A percentile compares a stretch with the other conserved stretches of the same genome.
These are phyloP conservation scores for Saksenaea oblongispora DNA, from an alignment of 371 early-diverging fungal genomes.

Conservation along the genomic window DNA sequence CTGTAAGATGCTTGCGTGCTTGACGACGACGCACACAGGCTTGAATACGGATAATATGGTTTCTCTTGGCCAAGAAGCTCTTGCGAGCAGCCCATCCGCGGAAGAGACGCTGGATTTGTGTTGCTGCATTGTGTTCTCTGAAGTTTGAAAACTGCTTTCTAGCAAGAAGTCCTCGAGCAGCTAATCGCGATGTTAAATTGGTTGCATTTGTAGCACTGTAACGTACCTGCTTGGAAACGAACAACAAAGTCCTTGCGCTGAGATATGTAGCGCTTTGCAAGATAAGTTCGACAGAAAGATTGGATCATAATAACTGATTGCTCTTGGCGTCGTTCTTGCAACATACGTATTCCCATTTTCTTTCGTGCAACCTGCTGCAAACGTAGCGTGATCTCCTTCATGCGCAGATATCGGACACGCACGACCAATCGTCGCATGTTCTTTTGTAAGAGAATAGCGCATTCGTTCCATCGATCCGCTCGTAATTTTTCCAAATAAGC, in stretches of 20 bases:
- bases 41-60: conserved; percentile 75
- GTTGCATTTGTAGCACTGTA: conserved; percentile 7
- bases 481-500: conserved; percentile 91
- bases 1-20: conserved; percentile 65
- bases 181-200: conserved; percentile 1
- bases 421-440: conserved; percentile 79
- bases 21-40: conserved; percentile 72
- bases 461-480: conserved; percentile 76
- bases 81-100: conserved; percentile 68
- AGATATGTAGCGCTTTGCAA: conserved; percentile 59
- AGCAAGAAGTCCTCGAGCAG: conserved; percentile 56
- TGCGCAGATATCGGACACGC: conserved; percentile 67
- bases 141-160: conserved; percentile 53
- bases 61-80: conserved; percentile 46
- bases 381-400: conserved; percentile 55
- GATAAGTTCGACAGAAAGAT: conserved; percentile 63
- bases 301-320: conserved; percentile 82
- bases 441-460: conserved; percentile 88
- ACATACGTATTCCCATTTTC: conserved; percentile 56
- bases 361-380: conserved; percentile 70
- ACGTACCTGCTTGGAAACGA: conserved; percentile 50
- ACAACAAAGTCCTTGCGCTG: conserved; percentile 34
- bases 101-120: conserved; percentile 70
- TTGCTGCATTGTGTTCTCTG: conserved; percentile 70
- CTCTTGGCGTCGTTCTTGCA: conserved; percentile 61